Evolutionary conservation across 257 asterid genomes (phyloP), one percentile per base, ranked within the genome.

Genomic region (Eucommia ulmoides): DNA sequence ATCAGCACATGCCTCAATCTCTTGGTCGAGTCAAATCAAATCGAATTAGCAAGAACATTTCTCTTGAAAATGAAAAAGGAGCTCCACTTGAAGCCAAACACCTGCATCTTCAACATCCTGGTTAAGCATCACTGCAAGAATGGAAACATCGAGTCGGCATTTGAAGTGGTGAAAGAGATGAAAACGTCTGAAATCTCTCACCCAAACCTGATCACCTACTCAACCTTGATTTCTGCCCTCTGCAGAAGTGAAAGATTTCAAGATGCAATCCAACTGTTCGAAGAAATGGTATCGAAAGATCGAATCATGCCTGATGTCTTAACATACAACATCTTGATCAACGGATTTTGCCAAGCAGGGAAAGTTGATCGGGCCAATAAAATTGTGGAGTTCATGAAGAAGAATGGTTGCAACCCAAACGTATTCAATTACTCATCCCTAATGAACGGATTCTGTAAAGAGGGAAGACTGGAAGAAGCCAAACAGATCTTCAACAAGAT

Each of bases 61-160:
- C 82, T 82, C 24, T 23, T 82, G 72, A 65, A 69, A 45, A 60
- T 68, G 21, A 69, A 77, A 53, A 80, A 66, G 60, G 79, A 78
- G 63, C 78, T 85, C 25, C 69, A 68, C 54, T 69, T 85, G 71
- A 68, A 61, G 72, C 93, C 94, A 20, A 89, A 89, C 45, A 59
- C 96, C 1, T 85, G 96, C 67, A 89, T 89, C 55, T 89, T 82
- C 75, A 89, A 89, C 79, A 89, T 89, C 54, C 61, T 85, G 66
- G 84, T 89, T 60, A 85, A 89, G 52, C 69, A 82, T 69, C 96
- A 89, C 35, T 80, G 94, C 59, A 78, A 35, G 74, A 79, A 70
- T 20, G 88, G 84, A 19, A 92, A 85, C 58, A 29, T 82, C 7
- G 81, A 64, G 22, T 69, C 81, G 24, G 96, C 98, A 21, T 73